phyloP scores from a whole-genome alignment of 1,139 yeast genomes.

The Taphrina sp. region DNA sequence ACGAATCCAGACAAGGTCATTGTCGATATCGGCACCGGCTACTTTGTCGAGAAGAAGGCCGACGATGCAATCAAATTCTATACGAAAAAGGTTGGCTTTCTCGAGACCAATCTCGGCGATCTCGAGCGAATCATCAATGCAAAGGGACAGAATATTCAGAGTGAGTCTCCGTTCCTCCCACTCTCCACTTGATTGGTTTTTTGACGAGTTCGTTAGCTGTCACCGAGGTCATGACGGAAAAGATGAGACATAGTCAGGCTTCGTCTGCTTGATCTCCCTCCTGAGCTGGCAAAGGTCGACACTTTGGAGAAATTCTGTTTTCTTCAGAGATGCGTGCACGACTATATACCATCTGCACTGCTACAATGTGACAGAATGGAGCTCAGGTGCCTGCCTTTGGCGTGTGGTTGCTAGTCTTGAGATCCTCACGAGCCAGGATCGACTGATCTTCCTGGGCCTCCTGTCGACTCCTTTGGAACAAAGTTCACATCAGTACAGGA shows the following conservation, averaged over 20 bases:
- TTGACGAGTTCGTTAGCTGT: slow-evolving; percentile 12
- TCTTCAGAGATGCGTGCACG: no score
- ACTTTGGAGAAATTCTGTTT: no score
- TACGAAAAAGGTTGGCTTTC: slow-evolving; percentile 66
- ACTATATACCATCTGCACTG: no score
- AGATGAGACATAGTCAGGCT: slow-evolving; percentile 27
- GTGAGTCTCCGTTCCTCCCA: slow-evolving; percentile 4
- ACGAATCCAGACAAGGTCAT: slow-evolving; percentile 65
- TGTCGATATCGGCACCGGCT: slow-evolving; percentile 96
- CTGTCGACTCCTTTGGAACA: no score
- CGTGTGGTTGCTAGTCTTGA: no score
- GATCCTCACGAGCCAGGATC: no score
- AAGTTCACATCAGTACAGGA: no score
- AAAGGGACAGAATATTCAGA: slow-evolving; percentile 33
- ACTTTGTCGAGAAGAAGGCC: slow-evolving; percentile 76
- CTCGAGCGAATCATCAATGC: slow-evolving; percentile 62
- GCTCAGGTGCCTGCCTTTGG: no score
- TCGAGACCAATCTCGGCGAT: slow-evolving; percentile 70
- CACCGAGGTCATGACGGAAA: slow-evolving; percentile 29
- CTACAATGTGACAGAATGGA: no score
- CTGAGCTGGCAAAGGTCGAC: no score
- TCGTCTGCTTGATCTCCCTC: slow-evolving; percentile 6
- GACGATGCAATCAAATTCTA: slow-evolving; percentile 72
- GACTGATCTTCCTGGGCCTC: no score
- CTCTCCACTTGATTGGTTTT: background rate